These are phyloP conservation scores for Acer negundo DNA, from an alignment of 345 rosid species.

Conservation along the genomic window DNA sequence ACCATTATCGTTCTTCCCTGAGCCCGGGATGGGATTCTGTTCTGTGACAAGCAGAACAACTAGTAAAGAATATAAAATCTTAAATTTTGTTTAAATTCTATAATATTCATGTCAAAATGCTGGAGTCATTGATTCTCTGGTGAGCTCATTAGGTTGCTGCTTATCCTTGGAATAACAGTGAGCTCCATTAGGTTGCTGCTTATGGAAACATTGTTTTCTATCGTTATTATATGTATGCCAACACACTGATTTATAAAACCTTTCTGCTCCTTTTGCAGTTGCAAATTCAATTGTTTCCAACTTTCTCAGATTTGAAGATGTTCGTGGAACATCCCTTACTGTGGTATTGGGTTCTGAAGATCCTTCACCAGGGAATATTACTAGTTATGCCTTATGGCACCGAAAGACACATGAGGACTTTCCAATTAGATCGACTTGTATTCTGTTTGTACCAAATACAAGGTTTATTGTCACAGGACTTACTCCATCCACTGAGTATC, in stretches of 20 bases:
- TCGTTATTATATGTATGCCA: neutral
- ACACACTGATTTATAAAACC: neutral
- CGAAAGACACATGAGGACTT: slow-evolving; percentile 60
- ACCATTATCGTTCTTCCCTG: neutral
- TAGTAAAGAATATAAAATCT: neutral
- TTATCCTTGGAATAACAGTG: slow-evolving; percentile 10
- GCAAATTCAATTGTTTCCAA: slow-evolving; percentile 33
- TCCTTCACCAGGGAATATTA: slow-evolving; percentile 38
- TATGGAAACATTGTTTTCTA: slow-evolving; percentile 5
- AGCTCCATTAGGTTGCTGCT: slow-evolving; percentile 11
- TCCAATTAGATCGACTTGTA: slow-evolving; percentile 70
- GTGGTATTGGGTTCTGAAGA: slow-evolving; percentile 56
- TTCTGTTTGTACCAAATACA: slow-evolving; percentile 53
- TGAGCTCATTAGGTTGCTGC: no score
- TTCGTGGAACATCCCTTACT: slow-evolving; percentile 58
- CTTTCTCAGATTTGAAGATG: slow-evolving; percentile 67
- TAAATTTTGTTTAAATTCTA: neutral
- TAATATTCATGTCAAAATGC: neutral
- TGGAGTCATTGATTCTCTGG: neutral
- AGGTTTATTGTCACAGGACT: slow-evolving; percentile 69
- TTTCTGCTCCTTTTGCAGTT: slow-evolving; percentile 27
- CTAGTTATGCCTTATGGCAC: slow-evolving; percentile 79
- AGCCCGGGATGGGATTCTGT: neutral
- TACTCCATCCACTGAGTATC: slow-evolving; percentile 64
- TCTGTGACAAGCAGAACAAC: neutral